Base-by-base conservation (phyloP, 2,329 filamentous ascomycete genomes). In the Alternaria novae-zelandiae region DNA sequence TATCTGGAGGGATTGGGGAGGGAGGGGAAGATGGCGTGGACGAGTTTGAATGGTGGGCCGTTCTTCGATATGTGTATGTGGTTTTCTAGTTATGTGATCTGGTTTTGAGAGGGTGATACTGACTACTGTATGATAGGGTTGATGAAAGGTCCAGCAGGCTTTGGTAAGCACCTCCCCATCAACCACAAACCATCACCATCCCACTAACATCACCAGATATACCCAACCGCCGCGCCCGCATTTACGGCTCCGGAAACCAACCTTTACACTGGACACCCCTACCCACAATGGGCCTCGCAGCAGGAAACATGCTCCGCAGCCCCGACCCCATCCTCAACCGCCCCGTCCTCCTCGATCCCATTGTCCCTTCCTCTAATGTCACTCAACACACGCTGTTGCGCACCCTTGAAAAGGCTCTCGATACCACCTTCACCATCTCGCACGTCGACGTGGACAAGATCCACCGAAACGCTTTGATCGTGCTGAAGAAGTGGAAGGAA, bases 41-140 rank as follows among this genome's bases (percentile, higher is more conserved):
- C 72, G 4, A 71, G 73, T 30, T 57, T 80, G 46, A 80, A 77
- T 8, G 77, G 78, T 2, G 78, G 78, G 0, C 74, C 78, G 6
- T 79, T 80, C 56, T 78, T 79, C 36, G 78, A 80, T 15, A 78
- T 80, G 76, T 78, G 76, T 78, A 59, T 64, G 72, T 72, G 6
- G 2, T 11, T 25, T n/a, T 32, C 13, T n/a, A n/a, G 9, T 15
- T 20, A 7, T 30, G 4, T 5, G 25, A 36, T 7, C 3, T 41
- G n/a, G 2, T 8, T 26, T 8, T 26, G 25, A 8, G 10, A 20
- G 17, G 1, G 8, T 15, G 20, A 15, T 51, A 36, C 49, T 51
- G 2, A 36, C 1, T 0, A 4, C 0, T 0, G 1, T 23, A 23
- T 4, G 1, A 2, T 15, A 79, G 77, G 77, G 78, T 70, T 80